Evolutionary conservation across 2,329 filamentous ascomycete genomes (phyloP).

Genomic region (Paecilomyces sp.): DNA sequence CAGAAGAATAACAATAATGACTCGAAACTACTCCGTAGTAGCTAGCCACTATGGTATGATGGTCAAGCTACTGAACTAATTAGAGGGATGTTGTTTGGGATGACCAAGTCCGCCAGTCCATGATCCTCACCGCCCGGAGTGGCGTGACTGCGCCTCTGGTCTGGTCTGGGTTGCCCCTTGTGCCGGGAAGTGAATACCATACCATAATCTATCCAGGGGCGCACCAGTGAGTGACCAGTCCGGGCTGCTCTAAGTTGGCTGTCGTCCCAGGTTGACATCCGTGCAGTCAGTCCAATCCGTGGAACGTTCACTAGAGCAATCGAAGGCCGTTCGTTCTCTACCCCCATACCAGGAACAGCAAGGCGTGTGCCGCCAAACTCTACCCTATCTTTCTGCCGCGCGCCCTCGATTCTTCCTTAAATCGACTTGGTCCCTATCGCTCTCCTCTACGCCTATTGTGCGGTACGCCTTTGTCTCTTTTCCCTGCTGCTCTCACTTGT

Average conservation of each 20-base stretch:
- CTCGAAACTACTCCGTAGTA: too few relatives aligned
- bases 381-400: not conserved
- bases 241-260: not conserved
- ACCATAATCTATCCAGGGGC: not conserved
- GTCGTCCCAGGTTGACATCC: not conserved
- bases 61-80: not conserved
- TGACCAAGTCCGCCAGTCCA: not conserved
- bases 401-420: conserved; percentile 4
- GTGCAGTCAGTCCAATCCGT: not conserved
- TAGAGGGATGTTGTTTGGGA: not conserved
- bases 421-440: not conserved
- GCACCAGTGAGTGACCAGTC: not conserved
- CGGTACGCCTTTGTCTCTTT: not conserved
- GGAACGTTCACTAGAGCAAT: not conserved
- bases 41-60: not conserved
- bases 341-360: not conserved
- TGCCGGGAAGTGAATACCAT: too few relatives aligned
- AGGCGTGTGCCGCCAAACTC: not conserved
- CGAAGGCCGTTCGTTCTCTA: not conserved
- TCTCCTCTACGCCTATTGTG: not conserved
- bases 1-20: too few relatives aligned
- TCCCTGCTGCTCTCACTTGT: conserved; percentile 2
- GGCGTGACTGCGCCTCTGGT: conserved; percentile 6
- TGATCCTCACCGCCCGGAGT: conserved; percentile 5
- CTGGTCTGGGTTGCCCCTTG: not conserved